phyloP scores from a whole-genome alignment of 768 basidiomycete genomes.

The Podaxis sp. region DNA sequence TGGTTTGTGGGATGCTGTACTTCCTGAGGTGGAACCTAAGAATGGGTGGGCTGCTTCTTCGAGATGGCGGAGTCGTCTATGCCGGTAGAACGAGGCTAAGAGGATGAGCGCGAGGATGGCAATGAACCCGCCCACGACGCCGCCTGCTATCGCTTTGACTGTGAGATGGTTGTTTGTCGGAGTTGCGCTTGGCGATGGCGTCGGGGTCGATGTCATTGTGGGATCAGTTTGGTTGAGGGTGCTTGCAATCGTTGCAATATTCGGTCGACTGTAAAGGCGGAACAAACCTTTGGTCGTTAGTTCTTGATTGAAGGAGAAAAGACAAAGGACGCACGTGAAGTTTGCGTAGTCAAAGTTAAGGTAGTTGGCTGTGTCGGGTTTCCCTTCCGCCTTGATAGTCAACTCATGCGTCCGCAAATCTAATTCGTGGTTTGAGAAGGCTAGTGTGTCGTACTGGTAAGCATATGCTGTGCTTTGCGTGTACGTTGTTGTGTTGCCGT shows the following conservation, averaged over 20 bases:
- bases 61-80: not conserved
- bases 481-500: conserved; percentile 8
- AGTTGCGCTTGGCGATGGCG: not conserved
- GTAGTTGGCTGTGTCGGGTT: conserved; percentile 11
- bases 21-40: not conserved
- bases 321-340: conserved; percentile 13
- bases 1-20: not conserved
- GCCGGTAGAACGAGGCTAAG: conserved; percentile 7
- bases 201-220: not conserved
- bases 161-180: not conserved
- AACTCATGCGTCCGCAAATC: conserved; percentile 7
- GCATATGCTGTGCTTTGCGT: conserved; percentile 2
- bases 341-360: conserved; percentile 19
- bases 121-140: conserved; percentile 14
- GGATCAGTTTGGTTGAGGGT: not conserved
- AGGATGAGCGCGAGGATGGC: conserved; percentile 4
- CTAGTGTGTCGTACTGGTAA: conserved; percentile 24
- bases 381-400: conserved; percentile 3
- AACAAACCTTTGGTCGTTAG: not conserved
- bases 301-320: not conserved
- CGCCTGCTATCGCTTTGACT: conserved; percentile 9
- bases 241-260: too few relatives aligned
- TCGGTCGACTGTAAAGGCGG: not conserved
- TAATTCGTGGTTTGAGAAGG: conserved; percentile 19
- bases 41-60: conserved; percentile 6